These are phyloP conservation scores for Hypholoma sublateritium DNA, from an alignment of 768 basidiomycete species.

Conservation along the genomic window DNA sequence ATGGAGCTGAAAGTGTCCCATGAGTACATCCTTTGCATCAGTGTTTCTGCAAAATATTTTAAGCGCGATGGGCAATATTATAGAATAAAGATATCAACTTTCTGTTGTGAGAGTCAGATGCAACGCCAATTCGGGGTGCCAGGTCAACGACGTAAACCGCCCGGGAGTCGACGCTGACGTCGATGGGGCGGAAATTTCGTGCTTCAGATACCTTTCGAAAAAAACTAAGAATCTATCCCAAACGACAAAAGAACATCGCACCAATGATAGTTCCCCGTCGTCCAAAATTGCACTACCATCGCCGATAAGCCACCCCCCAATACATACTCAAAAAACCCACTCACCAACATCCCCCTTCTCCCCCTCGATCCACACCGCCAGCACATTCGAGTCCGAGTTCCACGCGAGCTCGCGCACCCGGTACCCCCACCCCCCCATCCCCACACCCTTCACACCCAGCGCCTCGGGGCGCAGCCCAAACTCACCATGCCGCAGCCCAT, in stretches of 20 bases:
- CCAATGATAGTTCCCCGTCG: constrained; percentile 95
- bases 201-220: constrained; percentile 88
- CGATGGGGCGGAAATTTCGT: constrained; percentile 64
- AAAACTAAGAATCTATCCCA: not conserved
- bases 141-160: constrained; percentile 72
- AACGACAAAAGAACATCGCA: constrained; percentile 26
- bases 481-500: constrained; percentile 90
- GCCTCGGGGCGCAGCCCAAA: constrained; percentile 57
- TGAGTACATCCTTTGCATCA: constrained; percentile 61
- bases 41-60: constrained; percentile 34
- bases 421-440: constrained; percentile 58
- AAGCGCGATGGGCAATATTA: not conserved
- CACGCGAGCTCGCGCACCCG: constrained; percentile 76
- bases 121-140: constrained; percentile 85
- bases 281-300: constrained; percentile 85
- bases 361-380: constrained; percentile 82
- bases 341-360: constrained; percentile 69
- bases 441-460: constrained; percentile 28
- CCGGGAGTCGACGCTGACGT: constrained; percentile 27
- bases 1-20: constrained; percentile 79
- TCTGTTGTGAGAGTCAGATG: constrained; percentile 64
- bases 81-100: constrained; percentile 41
- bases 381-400: constrained; percentile 85
- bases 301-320: constrained; percentile 3
- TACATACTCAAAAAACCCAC: constrained; percentile 15